These are phyloP conservation scores for Lenwebbia sp. DNA, from an alignment of 345 rosid genomes.

Conservation along the genomic window DNA sequence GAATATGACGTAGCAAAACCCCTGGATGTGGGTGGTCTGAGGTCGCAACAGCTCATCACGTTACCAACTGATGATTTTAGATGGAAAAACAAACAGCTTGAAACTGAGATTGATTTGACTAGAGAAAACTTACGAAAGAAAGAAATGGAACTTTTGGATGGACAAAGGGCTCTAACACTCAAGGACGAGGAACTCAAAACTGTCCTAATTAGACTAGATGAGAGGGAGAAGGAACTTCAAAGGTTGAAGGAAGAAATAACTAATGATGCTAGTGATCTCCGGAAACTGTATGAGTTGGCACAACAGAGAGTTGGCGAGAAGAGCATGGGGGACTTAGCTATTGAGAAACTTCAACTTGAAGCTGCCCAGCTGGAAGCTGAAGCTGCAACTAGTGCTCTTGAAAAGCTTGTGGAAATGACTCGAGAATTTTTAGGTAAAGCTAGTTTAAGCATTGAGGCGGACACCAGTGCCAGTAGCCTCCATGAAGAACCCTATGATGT, in stretches of 20 bases:
- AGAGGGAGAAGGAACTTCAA: constrained; percentile 40
- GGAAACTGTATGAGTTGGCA: constrained; percentile 47
- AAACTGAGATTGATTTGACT: constrained; percentile 46
- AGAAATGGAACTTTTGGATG: constrained; percentile 60
- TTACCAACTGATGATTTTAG: constrained; percentile 21
- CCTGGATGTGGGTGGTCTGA: constrained; percentile 4
- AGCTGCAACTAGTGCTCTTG: constrained; percentile 63
- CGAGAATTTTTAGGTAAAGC: constrained; percentile 38
- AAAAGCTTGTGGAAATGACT: constrained; percentile 67
- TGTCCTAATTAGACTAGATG: constrained; percentile 32
- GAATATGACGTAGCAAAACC: constrained; percentile 11
- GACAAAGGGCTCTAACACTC: constrained; percentile 41
- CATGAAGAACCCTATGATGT: constrained; percentile 2
- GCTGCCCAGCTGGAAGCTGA: constrained; percentile 76
- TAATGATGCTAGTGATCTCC: constrained; percentile 51
- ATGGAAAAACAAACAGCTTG: constrained; percentile 45
- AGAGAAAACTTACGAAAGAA: constrained; percentile 47
- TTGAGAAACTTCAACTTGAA: constrained; percentile 75
- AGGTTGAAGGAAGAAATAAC: constrained; percentile 49
- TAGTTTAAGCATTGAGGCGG: constrained; percentile 29
- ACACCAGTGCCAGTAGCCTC: constrained; percentile 8
- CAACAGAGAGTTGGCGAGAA: constrained; percentile 59
- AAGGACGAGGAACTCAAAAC: constrained; percentile 58
- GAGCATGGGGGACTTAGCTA: constrained; percentile 54
- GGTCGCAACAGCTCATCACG: constrained; percentile 17